Evolutionary conservation across 2,329 filamentous ascomycete genomes (phyloP).

Genomic region (Neonectria faginata): DNA sequence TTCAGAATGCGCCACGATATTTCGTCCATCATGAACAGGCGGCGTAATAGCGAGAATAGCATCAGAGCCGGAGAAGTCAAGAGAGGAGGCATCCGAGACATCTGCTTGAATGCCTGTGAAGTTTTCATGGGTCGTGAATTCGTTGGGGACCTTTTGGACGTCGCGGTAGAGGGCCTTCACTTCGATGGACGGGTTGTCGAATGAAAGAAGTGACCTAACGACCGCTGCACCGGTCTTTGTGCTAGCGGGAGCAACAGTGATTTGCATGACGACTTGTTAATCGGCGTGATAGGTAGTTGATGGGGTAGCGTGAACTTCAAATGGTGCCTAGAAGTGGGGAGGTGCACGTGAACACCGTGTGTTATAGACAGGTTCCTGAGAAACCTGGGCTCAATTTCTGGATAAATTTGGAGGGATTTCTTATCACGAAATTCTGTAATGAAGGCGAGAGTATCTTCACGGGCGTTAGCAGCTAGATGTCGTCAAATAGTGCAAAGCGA

Average conservation of each 20-base stretch:
- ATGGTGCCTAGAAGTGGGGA: neutral
- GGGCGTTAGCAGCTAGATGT: no score
- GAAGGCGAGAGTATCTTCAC: no score
- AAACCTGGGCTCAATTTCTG: neutral
- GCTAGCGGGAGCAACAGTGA: conserved; percentile 48
- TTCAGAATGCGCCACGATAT: conserved; percentile 37
- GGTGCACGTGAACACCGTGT: neutral
- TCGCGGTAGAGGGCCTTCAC: conserved; percentile 49
- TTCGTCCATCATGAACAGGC: conserved; percentile 41
- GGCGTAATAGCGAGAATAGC: conserved; percentile 50
- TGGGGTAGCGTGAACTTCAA: neutral
- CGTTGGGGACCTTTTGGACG: conserved; percentile 42
- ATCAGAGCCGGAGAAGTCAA: conserved; percentile 49
- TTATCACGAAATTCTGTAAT: no score
- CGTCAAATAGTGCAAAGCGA: no score
- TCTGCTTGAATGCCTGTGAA: conserved; percentile 48
- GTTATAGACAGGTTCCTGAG: neutral
- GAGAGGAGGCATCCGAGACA: conserved; percentile 44
- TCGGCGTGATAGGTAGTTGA: neutral
- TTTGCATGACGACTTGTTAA: conserved; percentile 21
- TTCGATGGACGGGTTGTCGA: conserved; percentile 5
- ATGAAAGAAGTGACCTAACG: conserved; percentile 45
- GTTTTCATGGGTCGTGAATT: conserved; percentile 41
- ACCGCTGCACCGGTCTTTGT: conserved; percentile 48
- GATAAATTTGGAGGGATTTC: no score